Base-by-base conservation (phyloP, 352 stramenopile genomes). In the Pythium sp. region DNA sequence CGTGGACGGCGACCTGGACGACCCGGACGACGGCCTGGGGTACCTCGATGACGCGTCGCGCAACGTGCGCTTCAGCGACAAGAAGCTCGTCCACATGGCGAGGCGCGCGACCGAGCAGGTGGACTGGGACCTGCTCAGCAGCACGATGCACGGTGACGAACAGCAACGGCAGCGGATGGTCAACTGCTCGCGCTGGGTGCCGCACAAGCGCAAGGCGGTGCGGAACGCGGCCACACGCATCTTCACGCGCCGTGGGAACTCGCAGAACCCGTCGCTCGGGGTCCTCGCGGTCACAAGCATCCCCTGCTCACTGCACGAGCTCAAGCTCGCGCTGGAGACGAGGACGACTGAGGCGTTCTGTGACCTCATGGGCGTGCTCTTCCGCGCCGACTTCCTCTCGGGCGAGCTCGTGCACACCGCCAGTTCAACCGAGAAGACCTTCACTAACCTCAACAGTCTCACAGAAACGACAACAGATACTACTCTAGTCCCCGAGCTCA, bases 321-420 rank as follows among this genome's bases (percentile, higher is more conserved):
- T 54, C 47, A 54, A 54, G 47, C 47, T 54, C 47, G 47, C 47
- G 47, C 20, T 54, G 47, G 47, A 54, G 47, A 54, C 47, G 2
- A 22, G 20, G 47, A 54, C 47, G 9, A 26, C 20, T 8, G 47
- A 54, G 47, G 47, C 20, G 20, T 54, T 54, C 47, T 54, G 47
- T 20, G 47, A 54, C 47, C 47, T 54, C 47, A 54, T 54, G 47
- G 20, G 47, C n/a, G 47, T 54, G n/a, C 47, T 54, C 47, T 54
- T 28, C 47, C 47, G 47, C 47, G 18, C 47, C 20, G 47, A 54
- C 47, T 54, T 54, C 47, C 47, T 54, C 47, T 54, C 47, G 47
- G 47, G 47, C 47, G 47, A 54, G 47, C 47, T 54, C n/a, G 47
- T 54, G 20, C 47, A 54, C 47, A 26, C 47, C 47, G 47, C 47